Percentiles rank a stretch among this genome's conserved stretches.
Evolutionary conservation across 257 asterid species (phyloP).

Genomic region (Oldenlandia corymbosa): DNA sequence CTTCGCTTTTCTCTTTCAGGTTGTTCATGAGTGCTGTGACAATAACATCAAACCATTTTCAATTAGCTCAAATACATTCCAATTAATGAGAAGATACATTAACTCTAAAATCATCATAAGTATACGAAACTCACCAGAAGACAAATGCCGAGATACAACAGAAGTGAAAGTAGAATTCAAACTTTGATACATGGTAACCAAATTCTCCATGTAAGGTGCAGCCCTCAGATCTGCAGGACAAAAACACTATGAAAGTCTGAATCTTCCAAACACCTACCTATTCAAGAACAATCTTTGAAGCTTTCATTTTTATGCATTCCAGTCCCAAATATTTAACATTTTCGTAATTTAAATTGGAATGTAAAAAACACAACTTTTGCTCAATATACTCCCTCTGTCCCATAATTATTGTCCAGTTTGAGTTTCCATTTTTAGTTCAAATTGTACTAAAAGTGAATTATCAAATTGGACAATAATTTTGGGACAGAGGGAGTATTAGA

Average conservation of each 20-base stretch:
- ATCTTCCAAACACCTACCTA: not conserved
- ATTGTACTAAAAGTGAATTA: no score
- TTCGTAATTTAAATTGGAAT: not conserved
- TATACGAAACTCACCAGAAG: constrained; percentile 41
- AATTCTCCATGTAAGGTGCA: constrained; percentile 61
- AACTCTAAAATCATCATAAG: not conserved
- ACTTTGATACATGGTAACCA: constrained; percentile 46
- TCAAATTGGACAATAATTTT: no score
- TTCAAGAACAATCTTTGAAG: not conserved
- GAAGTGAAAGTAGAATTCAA: constrained; percentile 54
- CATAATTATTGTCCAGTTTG: no score
- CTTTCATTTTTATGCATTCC: not conserved
- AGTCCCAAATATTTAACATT: not conserved
- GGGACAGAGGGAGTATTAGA: no score
- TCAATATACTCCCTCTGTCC: no score
- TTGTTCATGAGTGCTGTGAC: constrained; percentile 11
- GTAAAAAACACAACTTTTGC: no score
- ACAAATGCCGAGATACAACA: constrained; percentile 33
- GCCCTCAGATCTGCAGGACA: constrained; percentile 53
- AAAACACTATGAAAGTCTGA: not conserved
- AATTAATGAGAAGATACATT: no score
- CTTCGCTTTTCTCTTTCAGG: constrained; percentile 13
- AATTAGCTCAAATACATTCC: not conserved
- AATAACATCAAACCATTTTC: not conserved
- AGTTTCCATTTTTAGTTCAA: no score